Evolutionary conservation across 148 eudicot genomes (phyloP).

Genomic region (Chenopodium formosanum): DNA sequence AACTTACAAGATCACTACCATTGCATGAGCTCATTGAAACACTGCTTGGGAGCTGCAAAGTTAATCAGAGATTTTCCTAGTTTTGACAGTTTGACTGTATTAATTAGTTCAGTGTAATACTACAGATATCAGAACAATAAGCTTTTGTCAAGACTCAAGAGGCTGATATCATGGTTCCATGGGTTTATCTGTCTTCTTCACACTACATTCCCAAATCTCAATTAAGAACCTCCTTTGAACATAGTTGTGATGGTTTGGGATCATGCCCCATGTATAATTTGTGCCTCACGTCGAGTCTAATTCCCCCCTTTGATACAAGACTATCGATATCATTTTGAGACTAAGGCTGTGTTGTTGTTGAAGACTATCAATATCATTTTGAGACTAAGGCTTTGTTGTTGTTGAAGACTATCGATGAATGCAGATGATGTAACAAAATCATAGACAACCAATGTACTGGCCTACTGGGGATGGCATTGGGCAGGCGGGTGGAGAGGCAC

Average conservation of each 20-base stretch:
- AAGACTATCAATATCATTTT: too few species aligned
- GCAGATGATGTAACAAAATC: neutral
- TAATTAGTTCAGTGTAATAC: neutral
- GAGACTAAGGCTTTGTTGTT: too few species aligned
- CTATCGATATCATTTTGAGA: too few species aligned
- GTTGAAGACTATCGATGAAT: neutral
- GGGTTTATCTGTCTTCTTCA: neutral
- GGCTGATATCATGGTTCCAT: neutral
- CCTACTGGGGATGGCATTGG: neutral
- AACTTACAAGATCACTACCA: constrained; percentile 35
- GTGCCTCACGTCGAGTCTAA: neutral
- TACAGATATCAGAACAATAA: neutral
- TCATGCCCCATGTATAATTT: too few species aligned
- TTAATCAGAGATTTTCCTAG: neutral
- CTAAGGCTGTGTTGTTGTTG: neutral
- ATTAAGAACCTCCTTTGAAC: neutral
- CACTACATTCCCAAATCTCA: neutral
- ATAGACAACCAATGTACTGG: neutral
- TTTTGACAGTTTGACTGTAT: neutral
- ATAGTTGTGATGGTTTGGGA: neutral
- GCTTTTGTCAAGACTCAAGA: neutral
- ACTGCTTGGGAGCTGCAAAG: neutral
- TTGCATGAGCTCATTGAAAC: constrained; percentile 12
- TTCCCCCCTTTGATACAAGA: neutral
- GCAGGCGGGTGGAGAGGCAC: neutral